Conservation (phyloP, 106 monocot genomes). For the Hemerocallis citrina region DNA sequence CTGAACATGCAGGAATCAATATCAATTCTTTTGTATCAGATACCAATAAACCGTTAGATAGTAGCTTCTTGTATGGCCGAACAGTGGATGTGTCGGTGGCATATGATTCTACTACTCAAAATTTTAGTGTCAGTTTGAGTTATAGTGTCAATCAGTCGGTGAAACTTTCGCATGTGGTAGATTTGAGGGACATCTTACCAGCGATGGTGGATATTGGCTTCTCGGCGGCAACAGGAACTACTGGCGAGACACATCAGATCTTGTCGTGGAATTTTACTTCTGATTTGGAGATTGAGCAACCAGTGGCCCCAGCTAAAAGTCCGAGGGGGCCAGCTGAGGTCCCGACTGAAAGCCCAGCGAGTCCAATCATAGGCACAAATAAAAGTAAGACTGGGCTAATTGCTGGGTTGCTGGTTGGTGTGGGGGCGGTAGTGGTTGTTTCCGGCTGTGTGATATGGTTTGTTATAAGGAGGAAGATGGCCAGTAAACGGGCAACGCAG, state of each 20-base stretch:
- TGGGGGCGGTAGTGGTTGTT: background rate
- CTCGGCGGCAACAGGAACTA: conserved; percentile 34
- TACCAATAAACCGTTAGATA: conserved; percentile 13
- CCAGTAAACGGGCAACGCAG: background rate
- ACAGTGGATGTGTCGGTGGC: conserved; percentile 29
- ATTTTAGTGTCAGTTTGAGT: conserved; percentile 38
- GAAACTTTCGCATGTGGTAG: conserved; percentile 12
- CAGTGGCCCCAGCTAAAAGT: too few species aligned
- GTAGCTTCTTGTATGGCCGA: conserved; percentile 20
- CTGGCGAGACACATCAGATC: conserved; percentile 32
- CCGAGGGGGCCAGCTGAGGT: too few species aligned
- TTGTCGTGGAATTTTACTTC: conserved; percentile 59
- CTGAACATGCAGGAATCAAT: conserved; percentile 55
- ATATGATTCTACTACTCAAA: conserved; percentile 27
- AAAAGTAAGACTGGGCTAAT: background rate
- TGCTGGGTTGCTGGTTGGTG: background rate
- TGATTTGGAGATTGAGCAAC: too few species aligned
- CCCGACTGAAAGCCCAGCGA: too few species aligned
- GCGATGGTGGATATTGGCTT: conserved; percentile 40
- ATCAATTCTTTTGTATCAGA: conserved; percentile 31
- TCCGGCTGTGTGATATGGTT: background rate
- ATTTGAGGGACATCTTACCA: conserved; percentile 20
- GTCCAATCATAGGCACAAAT: too few species aligned
- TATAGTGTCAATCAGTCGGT: conserved; percentile 8
- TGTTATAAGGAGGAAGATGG: background rate